phyloP scores from a whole-genome alignment of 192 early-diverging fungal genomes.

The Gorgonomyces haynaldii region DNA sequence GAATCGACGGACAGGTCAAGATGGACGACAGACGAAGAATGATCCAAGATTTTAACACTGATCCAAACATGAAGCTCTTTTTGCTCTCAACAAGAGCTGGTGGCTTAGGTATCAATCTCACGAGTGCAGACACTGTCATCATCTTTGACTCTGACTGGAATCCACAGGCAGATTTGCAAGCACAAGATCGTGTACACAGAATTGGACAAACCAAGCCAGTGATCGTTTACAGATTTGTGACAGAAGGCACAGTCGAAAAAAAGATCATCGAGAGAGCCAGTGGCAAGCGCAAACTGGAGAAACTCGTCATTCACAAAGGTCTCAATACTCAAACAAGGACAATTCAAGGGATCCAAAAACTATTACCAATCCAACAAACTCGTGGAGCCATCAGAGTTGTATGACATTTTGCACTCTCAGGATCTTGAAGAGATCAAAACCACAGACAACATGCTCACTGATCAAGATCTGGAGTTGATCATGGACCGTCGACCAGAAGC shows the following conservation, averaged over 20 bases:
- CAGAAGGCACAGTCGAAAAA: slow-evolving; percentile 72
- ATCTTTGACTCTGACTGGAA: slow-evolving; percentile 85
- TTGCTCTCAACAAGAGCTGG: slow-evolving; percentile 90
- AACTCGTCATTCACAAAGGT: slow-evolving; percentile 89
- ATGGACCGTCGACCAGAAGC: slow-evolving; percentile 31
- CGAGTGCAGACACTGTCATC: slow-evolving; percentile 94
- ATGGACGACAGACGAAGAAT: slow-evolving; percentile 24
- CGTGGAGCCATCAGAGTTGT: slow-evolving; percentile 45
- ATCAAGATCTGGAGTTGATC: slow-evolving; percentile 27
- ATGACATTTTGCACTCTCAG: slow-evolving; percentile 58
- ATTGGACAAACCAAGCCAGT: slow-evolving; percentile 92
- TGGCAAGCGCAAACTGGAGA: slow-evolving; percentile 79
- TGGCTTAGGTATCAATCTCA: slow-evolving; percentile 92
- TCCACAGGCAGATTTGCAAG: slow-evolving; percentile 96
- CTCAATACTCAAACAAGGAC: slow-evolving; percentile 8
- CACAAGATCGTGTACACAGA: slow-evolving; percentile 90
- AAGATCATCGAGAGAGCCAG: slow-evolving; percentile 70
- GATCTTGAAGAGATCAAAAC: slow-evolving; percentile 42
- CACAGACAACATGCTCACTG: slow-evolving; percentile 20
- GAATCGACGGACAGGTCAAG: slow-evolving; percentile 36
- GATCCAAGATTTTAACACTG: slow-evolving; percentile 37
- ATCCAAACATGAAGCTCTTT: slow-evolving; percentile 47
- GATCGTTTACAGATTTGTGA: slow-evolving; percentile 78
- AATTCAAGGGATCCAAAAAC: slow-evolving; percentile 29
- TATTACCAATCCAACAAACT: slow-evolving; percentile 24